These are phyloP conservation scores for Fragilariopsis cylindrus DNA, from an alignment of 108 stramenopile genomes.

Conservation along the genomic window DNA sequence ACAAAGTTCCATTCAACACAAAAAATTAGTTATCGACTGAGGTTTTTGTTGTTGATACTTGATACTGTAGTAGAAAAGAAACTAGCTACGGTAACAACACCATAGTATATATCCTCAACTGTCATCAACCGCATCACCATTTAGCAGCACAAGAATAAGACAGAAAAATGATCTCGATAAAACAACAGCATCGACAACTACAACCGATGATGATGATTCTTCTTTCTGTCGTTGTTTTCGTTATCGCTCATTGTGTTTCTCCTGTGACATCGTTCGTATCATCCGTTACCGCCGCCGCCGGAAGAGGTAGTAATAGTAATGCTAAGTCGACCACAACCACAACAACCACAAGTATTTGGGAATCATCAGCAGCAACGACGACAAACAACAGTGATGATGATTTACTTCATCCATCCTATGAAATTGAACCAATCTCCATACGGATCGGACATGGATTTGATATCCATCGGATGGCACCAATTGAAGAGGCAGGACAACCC, in stretches of 20 bases:
- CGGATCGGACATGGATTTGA: conserved; percentile 96
- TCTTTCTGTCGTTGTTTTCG: not conserved
- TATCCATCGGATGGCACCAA: conserved; percentile 92
- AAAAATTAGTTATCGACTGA: no score
- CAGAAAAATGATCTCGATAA: no score
- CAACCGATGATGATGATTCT: no score
- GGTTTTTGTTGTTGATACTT: no score
- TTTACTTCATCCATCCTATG: conserved; percentile 66
- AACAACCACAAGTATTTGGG: not conserved
- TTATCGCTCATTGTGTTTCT: conserved; percentile 2
- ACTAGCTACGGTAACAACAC: no score
- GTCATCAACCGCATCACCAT: no score
- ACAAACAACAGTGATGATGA: conserved; percentile 28
- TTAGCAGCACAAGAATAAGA: no score
- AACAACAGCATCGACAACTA: no score
- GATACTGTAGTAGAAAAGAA: no score
- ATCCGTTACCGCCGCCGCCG: not conserved
- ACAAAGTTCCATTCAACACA: no score
- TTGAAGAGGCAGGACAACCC: conserved; percentile 86
- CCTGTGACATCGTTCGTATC: not conserved
- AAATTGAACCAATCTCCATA: conserved; percentile 77
- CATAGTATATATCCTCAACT: no score
- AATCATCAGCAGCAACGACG: conserved; percentile 11
- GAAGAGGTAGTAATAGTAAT: not conserved
- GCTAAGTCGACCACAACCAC: not conserved